Evolutionary conservation across 192 early-diverging fungal species (phyloP).

Genomic region (Thoreauomyces humboldtii): DNA sequence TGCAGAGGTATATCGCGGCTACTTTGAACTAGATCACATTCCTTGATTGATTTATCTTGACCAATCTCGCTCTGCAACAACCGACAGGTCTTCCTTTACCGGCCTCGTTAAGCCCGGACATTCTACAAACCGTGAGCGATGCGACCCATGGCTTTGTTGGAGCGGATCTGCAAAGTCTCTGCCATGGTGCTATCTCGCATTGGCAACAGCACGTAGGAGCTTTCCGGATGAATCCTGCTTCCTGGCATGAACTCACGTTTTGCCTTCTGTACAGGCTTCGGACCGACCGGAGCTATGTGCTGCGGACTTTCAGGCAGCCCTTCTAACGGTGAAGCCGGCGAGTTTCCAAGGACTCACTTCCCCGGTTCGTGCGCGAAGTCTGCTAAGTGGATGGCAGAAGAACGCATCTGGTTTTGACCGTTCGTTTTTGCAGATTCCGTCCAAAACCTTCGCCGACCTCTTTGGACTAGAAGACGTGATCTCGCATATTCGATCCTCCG

Average conservation of each 20-base stretch:
- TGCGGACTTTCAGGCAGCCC: slow-evolving; percentile 42
- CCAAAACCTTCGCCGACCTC: slow-evolving; percentile 47
- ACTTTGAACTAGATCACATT: not conserved
- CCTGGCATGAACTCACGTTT: slow-evolving; percentile 27
- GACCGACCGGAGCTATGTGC: not conserved
- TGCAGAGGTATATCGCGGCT: slow-evolving; percentile 9
- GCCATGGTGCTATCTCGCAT: slow-evolving; percentile 45
- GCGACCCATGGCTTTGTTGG: slow-evolving; percentile 77
- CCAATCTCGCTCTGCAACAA: too few species aligned
- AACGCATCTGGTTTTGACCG: too few species aligned
- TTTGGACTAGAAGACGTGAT: slow-evolving; percentile 69
- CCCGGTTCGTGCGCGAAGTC: not conserved
- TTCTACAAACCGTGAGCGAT: slow-evolving; percentile 46
- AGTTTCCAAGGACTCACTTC: slow-evolving; percentile 34
- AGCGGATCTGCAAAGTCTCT: slow-evolving; percentile 74
- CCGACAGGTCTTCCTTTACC: slow-evolving; percentile 3
- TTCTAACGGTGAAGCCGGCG: slow-evolving; percentile 52
- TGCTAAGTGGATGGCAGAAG: too few species aligned
- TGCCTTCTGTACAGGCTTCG: slow-evolving; percentile 15
- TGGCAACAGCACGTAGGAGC: slow-evolving; percentile 31
- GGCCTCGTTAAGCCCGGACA: slow-evolving; percentile 22
- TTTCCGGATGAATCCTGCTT: slow-evolving; percentile 10
- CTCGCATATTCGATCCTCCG: slow-evolving; percentile 33
- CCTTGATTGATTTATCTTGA: not conserved
- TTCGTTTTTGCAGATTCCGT: slow-evolving; percentile 6